These are phyloP conservation scores for Pestalotiopsis sp. DNA, from an alignment of 2,329 filamentous ascomycete species.

Conservation along the genomic window DNA sequence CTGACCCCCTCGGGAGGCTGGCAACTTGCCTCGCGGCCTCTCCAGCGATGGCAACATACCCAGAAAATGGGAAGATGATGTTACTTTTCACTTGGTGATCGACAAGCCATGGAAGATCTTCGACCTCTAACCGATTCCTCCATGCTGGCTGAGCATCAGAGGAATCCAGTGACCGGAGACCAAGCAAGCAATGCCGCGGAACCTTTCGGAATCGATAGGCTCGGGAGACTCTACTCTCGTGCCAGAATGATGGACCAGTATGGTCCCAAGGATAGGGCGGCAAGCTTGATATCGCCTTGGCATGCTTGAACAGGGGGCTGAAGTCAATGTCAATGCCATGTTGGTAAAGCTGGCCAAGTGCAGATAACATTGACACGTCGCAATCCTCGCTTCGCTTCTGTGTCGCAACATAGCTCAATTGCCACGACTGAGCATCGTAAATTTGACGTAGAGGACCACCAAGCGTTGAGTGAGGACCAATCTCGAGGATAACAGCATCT, in stretches of 20 bases:
- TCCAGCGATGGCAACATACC: slow-evolving; percentile 42
- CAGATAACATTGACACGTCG: neutral
- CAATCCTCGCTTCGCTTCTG: neutral
- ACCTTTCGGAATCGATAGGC: slow-evolving; percentile 22
- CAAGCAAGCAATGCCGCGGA: slow-evolving; percentile 30
- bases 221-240: slow-evolving; percentile 19
- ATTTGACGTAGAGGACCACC: neutral
- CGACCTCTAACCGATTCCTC: slow-evolving; percentile 39
- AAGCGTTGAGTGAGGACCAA: slow-evolving; percentile 5
- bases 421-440: neutral
- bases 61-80: slow-evolving; percentile 44
- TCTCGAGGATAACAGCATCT: neutral
- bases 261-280: slow-evolving; percentile 26
- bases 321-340: neutral
- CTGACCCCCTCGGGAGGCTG: neutral
- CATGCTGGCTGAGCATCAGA: slow-evolving; percentile 36
- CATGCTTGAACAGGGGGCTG: neutral
- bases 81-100: slow-evolving; percentile 42
- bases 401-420: neutral
- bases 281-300: slow-evolving; percentile 12
- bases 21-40: slow-evolving; percentile 34
- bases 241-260: slow-evolving; percentile 18
- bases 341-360: neutral
- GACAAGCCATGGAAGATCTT: slow-evolving; percentile 44
- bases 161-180: slow-evolving; percentile 30